Base-by-base conservation (phyloP, 2,329 filamentous ascomycete species). In the Colletotrichum liaoningense region DNA sequence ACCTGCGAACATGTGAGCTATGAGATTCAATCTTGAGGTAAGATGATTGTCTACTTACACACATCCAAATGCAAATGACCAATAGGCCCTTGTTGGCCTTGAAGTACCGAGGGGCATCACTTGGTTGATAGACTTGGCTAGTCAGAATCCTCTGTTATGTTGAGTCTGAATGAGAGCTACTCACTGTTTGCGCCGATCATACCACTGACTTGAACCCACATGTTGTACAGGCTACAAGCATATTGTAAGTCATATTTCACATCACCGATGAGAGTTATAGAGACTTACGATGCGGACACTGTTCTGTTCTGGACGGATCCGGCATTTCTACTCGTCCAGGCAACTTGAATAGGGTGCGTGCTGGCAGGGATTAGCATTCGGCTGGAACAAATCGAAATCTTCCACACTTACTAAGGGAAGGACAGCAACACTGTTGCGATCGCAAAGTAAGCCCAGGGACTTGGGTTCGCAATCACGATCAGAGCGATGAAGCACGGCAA, bases 231-330 rank as follows among this genome's bases (percentile, higher is more conserved):
- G 1, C 70, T 73, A 7, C 6, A 4, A 3, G 8, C 1, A 5
- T 8, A 54, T 59, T 11, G 7, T 49, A 8, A 49, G 42, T n/a
- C 3, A 8, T n/a, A 42, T 42, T 6, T n/a, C 4, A 11, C 38
- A 42, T 19, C 38, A 19, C 22, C 2, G n/a, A 33, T 2, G 52
- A 26, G 52, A 55, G 24, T 55, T 28, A 6, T 5, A 14, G 52
- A 4, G 66, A 74, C 81, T 73, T 73, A 82, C 82, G 88, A 89
- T 1, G 87, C 86, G 0, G 88, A 87, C 1, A 92, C 87, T 0
- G 90, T 89, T 14, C 90, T 81, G 12, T 88, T 90, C 9, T 89
- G 84, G 1, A 92, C 90, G 2, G 86, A 86, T 57, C 89, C 89
- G 0, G 89, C 86, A 75, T 92, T 92, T 58, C 88, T 85, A 2